These are phyloP conservation scores for Serendipita sp. DNA, from an alignment of 768 basidiomycete species.

Conservation along the genomic window DNA sequence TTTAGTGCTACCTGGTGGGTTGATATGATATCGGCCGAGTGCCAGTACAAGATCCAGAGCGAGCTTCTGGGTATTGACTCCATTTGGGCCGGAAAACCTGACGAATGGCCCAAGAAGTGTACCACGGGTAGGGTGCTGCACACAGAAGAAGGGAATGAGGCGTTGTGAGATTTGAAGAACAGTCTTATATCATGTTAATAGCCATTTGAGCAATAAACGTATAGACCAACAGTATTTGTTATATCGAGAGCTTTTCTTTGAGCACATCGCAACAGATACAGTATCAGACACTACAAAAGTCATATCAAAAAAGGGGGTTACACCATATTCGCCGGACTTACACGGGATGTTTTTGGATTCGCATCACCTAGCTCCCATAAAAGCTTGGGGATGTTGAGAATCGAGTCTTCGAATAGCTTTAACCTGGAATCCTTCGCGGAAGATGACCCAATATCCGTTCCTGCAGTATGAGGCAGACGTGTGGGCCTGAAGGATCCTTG, in stretches of 20 bases:
- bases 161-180: conserved; percentile 36
- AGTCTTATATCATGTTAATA: conserved; percentile 22
- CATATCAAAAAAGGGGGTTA: neutral
- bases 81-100: conserved; percentile 34
- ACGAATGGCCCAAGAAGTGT: conserved; percentile 59
- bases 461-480: neutral
- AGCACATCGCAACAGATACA: conserved; percentile 41
- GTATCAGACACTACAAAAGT: conserved; percentile 24
- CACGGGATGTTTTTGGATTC: conserved; percentile 45
- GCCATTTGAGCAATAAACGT: conserved; percentile 5
- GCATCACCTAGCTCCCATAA: conserved; percentile 69
- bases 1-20: neutral
- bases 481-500: conserved; percentile 29
- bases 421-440: too few relatives aligned
- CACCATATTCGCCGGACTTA: conserved; percentile 17
- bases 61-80: conserved; percentile 28
- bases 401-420: conserved; percentile 34
- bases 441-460: too few relatives aligned
- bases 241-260: conserved; percentile 29
- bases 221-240: conserved; percentile 3
- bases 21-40: neutral
- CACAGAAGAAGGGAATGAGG: conserved; percentile 63
- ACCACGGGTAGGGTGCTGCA: conserved; percentile 61
- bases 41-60: conserved; percentile 41
- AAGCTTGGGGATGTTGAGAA: conserved; percentile 55